Conservation (phyloP, 1,284 basidiomycete genomes). For the Malassezia obtusa region DNA sequence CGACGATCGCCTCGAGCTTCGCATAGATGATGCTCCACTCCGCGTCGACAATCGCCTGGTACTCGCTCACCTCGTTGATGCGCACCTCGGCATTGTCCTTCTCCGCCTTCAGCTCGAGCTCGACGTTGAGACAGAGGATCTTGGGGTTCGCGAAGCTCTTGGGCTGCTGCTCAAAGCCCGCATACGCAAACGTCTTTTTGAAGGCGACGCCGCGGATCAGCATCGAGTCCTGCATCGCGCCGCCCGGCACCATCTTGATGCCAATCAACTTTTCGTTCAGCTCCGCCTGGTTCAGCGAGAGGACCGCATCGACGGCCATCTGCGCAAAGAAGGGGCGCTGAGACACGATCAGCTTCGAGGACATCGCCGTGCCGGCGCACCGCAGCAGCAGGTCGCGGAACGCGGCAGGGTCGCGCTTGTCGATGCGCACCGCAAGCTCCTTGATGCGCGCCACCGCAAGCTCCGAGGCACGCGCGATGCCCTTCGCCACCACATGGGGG, state of each 20-base stretch:
- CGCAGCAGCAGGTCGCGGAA: constrained; percentile 90
- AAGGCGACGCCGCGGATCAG: constrained; percentile 83
- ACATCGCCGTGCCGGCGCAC: constrained; percentile 97
- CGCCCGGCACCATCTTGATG: constrained; percentile 97
- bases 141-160: constrained; percentile 83
- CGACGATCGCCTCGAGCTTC: constrained; percentile 90
- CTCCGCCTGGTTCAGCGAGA: constrained; percentile 70
- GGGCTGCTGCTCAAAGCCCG: constrained; percentile 97
- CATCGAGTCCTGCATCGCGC: constrained; percentile 91
- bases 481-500: constrained; percentile 95
- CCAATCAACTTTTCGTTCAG: constrained; percentile 94
- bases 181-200: constrained; percentile 99
- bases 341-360: constrained; percentile 95
- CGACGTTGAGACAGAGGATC: constrained; percentile 90
- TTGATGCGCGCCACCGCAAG: constrained; percentile 77
- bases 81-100: constrained; percentile 99
- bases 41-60: constrained; percentile 97
- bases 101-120: constrained; percentile 97
- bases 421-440: constrained; percentile 78
- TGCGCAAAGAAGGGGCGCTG: constrained; percentile 98
- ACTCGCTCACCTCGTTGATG: constrained; percentile 73
- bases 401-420: constrained; percentile 80
- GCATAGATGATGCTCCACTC: constrained; percentile 99
- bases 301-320: constrained; percentile 95
- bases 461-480: constrained; percentile 76